Evolutionary conservation across 495 filamentous ascomycete species (phyloP), one percentile per base, ranked within the genome.

Genomic region (Penicillium angulare): DNA sequence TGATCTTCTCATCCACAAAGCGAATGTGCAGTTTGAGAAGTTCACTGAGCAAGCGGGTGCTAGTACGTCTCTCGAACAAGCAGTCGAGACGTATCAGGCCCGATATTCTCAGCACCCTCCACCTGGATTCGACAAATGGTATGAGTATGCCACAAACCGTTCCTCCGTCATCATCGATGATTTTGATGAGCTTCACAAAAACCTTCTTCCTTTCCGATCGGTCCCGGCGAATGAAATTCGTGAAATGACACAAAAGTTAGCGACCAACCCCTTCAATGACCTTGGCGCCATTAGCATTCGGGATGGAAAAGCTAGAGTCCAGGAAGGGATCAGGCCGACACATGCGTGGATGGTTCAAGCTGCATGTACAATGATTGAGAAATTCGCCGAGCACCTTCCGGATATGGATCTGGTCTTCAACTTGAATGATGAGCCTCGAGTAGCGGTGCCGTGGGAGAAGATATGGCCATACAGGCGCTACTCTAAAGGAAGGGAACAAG

Each of bases 351-450:
- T 69, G 70, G 73, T 85, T 12, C 63, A 73, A 21, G 80, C 79
- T 27, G 78, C 88, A 22, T 75, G 77, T 12, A 69, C 78, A 0
- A 83, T 90, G 73, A 84, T 91, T 34, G 74, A 83, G 29, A 68
- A 77, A 1, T 92, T 92, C 47, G 75, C 77, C n/a, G 56, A 86
- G 50, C 75, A 85, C 55, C 76, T 95, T 5, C 89, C 88, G 1
- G 80, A 89, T 44, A 89, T 95, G 87, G 85, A 89, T 50, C 67
- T 95, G 29, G 85, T 86, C 0, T 84, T 95, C 68, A 95, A 93
- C 62, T 58, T 90, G 20, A 81, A 88, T 35, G 86, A 91, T 55
- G 79, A 88, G 54, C 87, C 89, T n/a, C 76, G 88, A 12, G 79
- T 92, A 5, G 75, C 89, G 2, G 81, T 88, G 1, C 84, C 88